phyloP scores from a whole-genome alignment of 2,329 filamentous ascomycete genomes.

The Fusarium fracticaudum region DNA sequence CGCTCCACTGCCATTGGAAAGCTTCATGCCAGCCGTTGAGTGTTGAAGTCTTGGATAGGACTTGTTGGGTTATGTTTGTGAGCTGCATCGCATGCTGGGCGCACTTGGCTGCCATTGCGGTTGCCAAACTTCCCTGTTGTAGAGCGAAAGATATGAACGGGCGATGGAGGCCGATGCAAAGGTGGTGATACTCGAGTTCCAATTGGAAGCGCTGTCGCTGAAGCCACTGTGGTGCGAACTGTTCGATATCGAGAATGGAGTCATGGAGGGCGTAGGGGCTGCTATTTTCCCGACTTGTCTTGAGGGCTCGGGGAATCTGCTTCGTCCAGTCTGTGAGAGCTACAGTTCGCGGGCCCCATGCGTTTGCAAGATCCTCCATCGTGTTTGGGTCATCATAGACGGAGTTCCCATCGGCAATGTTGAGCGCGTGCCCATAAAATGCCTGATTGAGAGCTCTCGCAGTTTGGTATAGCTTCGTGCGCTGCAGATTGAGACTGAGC shows the following conservation, averaged over 20 bases:
- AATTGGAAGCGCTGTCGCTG: conserved; percentile 2
- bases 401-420: background rate
- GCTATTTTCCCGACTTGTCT: background rate
- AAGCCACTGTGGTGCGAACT: conserved; percentile 3
- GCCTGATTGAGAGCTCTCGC: background rate
- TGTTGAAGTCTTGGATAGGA: background rate
- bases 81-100: background rate
- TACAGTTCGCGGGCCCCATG: background rate
- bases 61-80: background rate
- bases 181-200: conserved; percentile 10
- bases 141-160: conserved; percentile 6
- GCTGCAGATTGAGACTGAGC: conserved; percentile 4
- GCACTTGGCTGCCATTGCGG: conserved; percentile 2
- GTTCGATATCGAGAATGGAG: background rate
- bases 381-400: background rate
- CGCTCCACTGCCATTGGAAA: conserved; percentile 21
- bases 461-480: background rate
- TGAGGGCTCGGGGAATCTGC: background rate
- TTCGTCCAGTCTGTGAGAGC: background rate
- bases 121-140: background rate
- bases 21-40: conserved; percentile 15
- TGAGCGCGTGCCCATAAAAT: background rate
- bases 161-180: conserved; percentile 2
- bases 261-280: background rate
- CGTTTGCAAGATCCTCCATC: background rate